Evolutionary conservation across 495 filamentous ascomycete species (phyloP).

Genomic region (Cairneyella variabilis): DNA sequence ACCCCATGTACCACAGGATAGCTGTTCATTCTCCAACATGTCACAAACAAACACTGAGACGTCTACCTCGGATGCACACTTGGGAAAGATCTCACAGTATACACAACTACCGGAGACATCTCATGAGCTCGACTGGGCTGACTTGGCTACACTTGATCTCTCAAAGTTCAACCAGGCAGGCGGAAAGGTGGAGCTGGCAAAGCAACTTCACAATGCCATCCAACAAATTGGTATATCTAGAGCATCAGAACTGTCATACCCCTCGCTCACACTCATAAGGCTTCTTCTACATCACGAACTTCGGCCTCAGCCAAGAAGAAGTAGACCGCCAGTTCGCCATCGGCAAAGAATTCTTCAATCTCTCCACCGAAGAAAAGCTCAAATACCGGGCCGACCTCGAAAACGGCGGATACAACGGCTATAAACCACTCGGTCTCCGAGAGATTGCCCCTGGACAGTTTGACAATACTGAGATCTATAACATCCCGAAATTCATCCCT

Average conservation of each 20-base stretch:
- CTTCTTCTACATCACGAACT: conserved; percentile 55
- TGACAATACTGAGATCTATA: conserved; percentile 54
- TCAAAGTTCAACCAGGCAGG: conserved; percentile 43
- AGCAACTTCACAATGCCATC: conserved; percentile 39
- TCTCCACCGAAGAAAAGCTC: conserved; percentile 52
- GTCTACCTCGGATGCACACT: background rate
- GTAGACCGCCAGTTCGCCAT: conserved; percentile 54
- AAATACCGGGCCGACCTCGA: conserved; percentile 44
- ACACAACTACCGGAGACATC: conserved; percentile 1
- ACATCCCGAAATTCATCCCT: conserved; percentile 50
- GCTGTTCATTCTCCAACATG: background rate
- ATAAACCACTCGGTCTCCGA: conserved; percentile 31
- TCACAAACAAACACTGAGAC: background rate
- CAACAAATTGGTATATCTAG: conserved; percentile 27
- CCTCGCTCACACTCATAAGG: conserved; percentile 13
- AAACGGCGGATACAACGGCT: conserved; percentile 43
- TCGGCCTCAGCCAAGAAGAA: conserved; percentile 52
- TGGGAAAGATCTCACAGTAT: background rate
- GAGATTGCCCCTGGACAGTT: conserved; percentile 27
- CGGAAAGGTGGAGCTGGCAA: conserved; percentile 49
- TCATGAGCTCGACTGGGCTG: conserved; percentile 39
- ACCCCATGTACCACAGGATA: no score
- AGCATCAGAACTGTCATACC: background rate
- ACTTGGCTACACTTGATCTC: conserved; percentile 51
- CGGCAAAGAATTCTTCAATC: conserved; percentile 48